phyloP scores from a whole-genome alignment of 176 grass and related monocot genomes.

The Zoysia pacifica region DNA sequence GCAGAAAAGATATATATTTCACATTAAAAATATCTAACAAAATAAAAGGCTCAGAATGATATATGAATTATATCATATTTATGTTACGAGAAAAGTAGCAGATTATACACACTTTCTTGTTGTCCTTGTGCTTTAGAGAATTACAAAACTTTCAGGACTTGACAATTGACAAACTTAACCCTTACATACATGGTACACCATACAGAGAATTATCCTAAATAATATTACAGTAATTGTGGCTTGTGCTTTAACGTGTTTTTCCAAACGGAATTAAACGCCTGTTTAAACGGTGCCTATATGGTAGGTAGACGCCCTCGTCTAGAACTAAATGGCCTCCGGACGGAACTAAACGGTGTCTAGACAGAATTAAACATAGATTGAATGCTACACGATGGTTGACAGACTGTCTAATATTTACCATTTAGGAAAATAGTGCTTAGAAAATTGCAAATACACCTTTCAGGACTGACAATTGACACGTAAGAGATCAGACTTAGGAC shows the following conservation, averaged over 20 bases:
- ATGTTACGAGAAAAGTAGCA: background rate
- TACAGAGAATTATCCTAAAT: background rate
- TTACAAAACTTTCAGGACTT: background rate
- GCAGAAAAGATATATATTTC: conserved; percentile 36
- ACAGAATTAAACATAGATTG: too few species aligned
- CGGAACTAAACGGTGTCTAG: too few species aligned
- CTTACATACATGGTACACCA: background rate
- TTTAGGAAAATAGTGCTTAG: background rate
- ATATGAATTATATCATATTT: background rate
- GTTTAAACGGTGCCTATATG: too few species aligned
- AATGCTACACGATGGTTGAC: too few species aligned
- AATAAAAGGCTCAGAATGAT: background rate
- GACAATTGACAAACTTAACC: background rate
- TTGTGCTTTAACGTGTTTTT: too few species aligned
- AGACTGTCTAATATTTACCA: too few species aligned
- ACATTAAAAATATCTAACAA: background rate
- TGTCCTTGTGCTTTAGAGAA: background rate
- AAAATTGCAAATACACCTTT: background rate
- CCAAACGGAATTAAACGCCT: too few species aligned
- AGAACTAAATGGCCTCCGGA: too few species aligned
- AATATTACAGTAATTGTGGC: too few species aligned
- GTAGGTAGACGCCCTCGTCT: too few species aligned
- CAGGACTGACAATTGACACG: background rate
- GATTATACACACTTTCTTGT: background rate
- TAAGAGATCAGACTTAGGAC: background rate